phyloP scores from a whole-genome alignment of 164 flowering plant genomes.

The Berberis vulgaris region DNA sequence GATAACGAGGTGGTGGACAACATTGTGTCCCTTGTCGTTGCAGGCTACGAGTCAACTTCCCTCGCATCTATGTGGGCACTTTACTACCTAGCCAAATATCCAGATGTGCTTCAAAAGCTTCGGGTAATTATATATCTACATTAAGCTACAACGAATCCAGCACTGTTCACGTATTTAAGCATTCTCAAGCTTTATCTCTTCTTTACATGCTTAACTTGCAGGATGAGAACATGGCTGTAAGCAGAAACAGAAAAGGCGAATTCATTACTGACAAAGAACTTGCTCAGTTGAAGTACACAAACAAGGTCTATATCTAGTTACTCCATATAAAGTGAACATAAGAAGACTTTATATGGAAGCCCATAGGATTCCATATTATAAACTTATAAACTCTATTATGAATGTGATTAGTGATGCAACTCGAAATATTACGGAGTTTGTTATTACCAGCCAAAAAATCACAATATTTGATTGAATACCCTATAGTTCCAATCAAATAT shows the following conservation, averaged over 20 bases:
- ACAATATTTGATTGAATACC: too few species aligned
- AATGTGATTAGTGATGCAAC: too few species aligned
- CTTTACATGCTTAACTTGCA: background rate
- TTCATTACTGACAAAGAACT: conserved; percentile 1
- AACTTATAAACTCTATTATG: background rate
- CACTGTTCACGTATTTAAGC: background rate
- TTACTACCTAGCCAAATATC: conserved; percentile 45
- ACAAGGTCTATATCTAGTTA: conserved; percentile 1
- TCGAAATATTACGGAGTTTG: too few species aligned
- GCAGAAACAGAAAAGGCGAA: background rate
- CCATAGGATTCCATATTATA: background rate
- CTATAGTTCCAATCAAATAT: too few species aligned
- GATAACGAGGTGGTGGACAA: conserved; percentile 57
- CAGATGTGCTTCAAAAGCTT: conserved; percentile 34
- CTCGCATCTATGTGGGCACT: conserved; percentile 45
- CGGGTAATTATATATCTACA: conserved; percentile 18
- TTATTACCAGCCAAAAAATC: too few species aligned
- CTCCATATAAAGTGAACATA: background rate
- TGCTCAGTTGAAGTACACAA: conserved; percentile 2
- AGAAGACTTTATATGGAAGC: background rate
- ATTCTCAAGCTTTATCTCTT: background rate
- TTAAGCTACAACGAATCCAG: background rate
- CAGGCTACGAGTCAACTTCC: conserved; percentile 42
- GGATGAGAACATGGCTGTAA: conserved; percentile 1
- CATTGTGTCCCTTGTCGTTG: conserved; percentile 33